Evolutionary conservation across 73 alveolate genomes (phyloP), one percentile per base, ranked within the genome.

Genomic region (Paramecium sexaurelia): DNA sequence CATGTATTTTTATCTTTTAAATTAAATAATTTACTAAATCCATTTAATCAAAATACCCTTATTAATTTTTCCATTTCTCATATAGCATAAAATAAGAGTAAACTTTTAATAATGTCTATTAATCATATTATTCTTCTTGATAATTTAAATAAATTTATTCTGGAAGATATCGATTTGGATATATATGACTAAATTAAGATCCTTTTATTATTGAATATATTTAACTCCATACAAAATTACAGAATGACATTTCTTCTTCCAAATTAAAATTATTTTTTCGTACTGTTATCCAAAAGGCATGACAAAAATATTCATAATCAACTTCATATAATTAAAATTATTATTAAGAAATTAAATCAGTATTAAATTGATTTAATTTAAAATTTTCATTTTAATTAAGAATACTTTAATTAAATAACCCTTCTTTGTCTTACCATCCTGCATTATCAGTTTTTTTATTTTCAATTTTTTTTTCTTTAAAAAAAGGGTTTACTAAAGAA

Each of bases 191-290:
- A 32, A 57, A 33, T 82, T 85, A 26, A 15, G 94, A 84, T 27
- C 98, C 98, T 69, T 95, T 95, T 29, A 95, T 95, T 13, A 43
- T 89, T 2, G 97, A 95, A 91, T 87, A 94, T 84, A 95, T 95
- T 32, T 95, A 96, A 43, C 97, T 94, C 98, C 98, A 95, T 19
- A 95, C 94, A 66, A 75, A 43, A 56, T 91, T 27, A 19, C 96
- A 91, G 9, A 95, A 82, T 3, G 67, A 51, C 17, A 51, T 51
- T 51, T 51, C 67, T 17, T 51, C 67, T 17, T 51, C 67, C 17
- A 51, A 51, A 51, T 51, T 51, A 51, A n/a, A 85, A 66, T 85
- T 96, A 95, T 96, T 96, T 92, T 87, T 95, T 95, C 83, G 89
- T 92, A 35, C 61, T 69, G 57, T 93, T 92, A 75, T 93, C 94